These are phyloP conservation scores for Mycena rosella DNA, from an alignment of 768 basidiomycete genomes.

Conservation along the genomic window DNA sequence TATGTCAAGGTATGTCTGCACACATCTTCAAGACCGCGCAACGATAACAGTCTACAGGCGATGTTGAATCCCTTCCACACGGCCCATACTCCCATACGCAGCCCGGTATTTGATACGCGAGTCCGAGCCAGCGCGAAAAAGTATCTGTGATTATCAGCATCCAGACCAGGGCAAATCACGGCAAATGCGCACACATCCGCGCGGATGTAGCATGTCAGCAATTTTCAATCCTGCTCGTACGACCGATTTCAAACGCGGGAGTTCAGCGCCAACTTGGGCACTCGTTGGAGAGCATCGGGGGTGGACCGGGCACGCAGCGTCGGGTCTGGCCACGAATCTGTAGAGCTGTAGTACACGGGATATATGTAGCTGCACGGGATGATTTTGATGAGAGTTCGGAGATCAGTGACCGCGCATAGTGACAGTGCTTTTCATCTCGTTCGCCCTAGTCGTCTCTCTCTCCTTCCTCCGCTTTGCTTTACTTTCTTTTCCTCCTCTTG, in stretches of 20 bases:
- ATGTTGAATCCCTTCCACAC: constrained; percentile 97
- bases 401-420: neutral
- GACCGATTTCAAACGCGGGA: neutral
- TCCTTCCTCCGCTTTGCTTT: constrained; percentile 9
- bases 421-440: neutral
- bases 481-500: neutral
- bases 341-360: neutral
- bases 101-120: constrained; percentile 83
- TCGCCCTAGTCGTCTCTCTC: neutral
- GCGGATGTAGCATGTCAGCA: neutral
- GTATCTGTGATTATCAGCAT: constrained; percentile 61
- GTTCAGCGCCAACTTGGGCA: neutral
- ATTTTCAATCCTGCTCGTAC: neutral
- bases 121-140: constrained; percentile 91
- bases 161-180: neutral
- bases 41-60: constrained; percentile 62
- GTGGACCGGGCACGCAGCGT: too few species aligned
- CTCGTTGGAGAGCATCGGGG: too few species aligned
- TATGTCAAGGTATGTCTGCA: constrained; percentile 86
- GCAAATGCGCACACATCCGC: neutral
- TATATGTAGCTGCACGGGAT: too few species aligned
- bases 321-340: neutral
- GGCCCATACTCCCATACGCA: constrained; percentile 86
- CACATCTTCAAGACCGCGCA: neutral
- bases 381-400: too few species aligned